phyloP scores from a whole-genome alignment of 768 basidiomycete genomes.

The Leucosporidium creatinivorum region DNA sequence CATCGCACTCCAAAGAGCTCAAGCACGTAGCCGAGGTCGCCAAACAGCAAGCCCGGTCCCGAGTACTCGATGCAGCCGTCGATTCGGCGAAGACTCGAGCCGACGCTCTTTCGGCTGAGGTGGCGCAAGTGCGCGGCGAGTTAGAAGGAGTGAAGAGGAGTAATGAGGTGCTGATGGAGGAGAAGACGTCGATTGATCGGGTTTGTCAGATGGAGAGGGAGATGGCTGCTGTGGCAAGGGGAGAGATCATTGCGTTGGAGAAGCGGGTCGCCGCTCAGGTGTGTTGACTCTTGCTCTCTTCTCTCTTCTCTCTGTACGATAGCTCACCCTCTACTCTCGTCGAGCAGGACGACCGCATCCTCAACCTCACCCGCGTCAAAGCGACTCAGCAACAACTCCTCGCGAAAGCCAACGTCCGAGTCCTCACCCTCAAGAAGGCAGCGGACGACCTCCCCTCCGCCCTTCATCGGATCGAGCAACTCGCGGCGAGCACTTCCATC shows the following conservation, averaged over 20 bases:
- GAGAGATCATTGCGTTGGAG: constrained; percentile 5
- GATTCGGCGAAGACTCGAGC: no score
- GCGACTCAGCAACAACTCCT: constrained; percentile 12
- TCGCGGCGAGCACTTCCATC: not conserved
- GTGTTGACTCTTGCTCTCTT: not conserved
- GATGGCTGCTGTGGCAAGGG: not conserved
- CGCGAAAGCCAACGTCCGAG: constrained; percentile 7
- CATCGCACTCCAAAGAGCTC: constrained; percentile 2
- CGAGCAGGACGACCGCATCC: constrained; percentile 18
- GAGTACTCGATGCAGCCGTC: not conserved
- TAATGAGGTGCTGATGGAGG: not conserved
- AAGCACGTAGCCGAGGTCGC: not conserved
- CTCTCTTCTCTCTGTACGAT: no score
- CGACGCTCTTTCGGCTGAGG: not conserved
- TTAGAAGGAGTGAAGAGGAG: not conserved
- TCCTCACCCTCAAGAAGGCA: not conserved
- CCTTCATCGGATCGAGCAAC: not conserved
- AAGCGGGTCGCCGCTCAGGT: constrained; percentile 16
- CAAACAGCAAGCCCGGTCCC: not conserved
- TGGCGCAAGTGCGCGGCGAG: not conserved
- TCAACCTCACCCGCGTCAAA: constrained; percentile 2
- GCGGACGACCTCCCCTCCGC: constrained; percentile 2
- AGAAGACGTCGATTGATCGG: not conserved
- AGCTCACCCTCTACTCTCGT: no score
- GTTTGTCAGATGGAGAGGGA: not conserved